These are phyloP conservation scores for Tricholoma bakamatsutake DNA, from an alignment of 768 basidiomycete species.

Conservation along the genomic window DNA sequence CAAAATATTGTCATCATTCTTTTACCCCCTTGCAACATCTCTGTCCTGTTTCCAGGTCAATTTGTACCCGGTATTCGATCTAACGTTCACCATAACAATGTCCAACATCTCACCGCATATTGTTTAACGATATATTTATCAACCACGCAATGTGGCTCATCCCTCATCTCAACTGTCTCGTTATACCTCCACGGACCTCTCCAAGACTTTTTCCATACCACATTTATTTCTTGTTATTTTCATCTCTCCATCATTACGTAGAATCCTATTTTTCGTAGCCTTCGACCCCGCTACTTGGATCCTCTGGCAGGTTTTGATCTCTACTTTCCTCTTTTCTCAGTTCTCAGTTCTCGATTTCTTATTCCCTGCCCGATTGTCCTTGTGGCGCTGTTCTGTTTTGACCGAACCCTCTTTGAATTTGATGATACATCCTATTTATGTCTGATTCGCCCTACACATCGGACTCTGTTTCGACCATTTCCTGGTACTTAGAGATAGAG, in stretches of 20 bases:
- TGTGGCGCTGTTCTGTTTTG: not conserved
- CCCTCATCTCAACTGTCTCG: constrained; percentile 16
- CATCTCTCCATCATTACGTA: not conserved
- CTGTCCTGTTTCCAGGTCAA: not conserved
- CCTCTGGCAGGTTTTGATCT: not conserved
- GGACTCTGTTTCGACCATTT: not conserved
- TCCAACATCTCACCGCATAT: constrained; percentile 10
- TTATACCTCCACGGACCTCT: constrained; percentile 19
- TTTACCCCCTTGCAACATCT: constrained; percentile 8
- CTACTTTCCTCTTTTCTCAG: not conserved
- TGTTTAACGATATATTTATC: constrained; percentile 19
- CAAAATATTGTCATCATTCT: constrained; percentile 9
- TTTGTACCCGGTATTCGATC: constrained; percentile 3
- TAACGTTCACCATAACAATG: constrained; percentile 3
- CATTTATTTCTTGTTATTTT: not conserved
- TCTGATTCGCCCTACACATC: not conserved
- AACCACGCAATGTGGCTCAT: constrained; percentile 12
- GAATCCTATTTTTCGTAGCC: not conserved
- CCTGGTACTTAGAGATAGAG: not conserved
- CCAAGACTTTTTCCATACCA: constrained; percentile 4
- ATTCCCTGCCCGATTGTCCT: not conserved
- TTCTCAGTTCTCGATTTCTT: not conserved
- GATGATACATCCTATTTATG: not conserved
- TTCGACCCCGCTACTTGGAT: not conserved
- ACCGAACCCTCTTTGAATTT: not conserved